Base-by-base conservation (phyloP, 345 rosid genomes). In the Lepidium africanum region DNA sequence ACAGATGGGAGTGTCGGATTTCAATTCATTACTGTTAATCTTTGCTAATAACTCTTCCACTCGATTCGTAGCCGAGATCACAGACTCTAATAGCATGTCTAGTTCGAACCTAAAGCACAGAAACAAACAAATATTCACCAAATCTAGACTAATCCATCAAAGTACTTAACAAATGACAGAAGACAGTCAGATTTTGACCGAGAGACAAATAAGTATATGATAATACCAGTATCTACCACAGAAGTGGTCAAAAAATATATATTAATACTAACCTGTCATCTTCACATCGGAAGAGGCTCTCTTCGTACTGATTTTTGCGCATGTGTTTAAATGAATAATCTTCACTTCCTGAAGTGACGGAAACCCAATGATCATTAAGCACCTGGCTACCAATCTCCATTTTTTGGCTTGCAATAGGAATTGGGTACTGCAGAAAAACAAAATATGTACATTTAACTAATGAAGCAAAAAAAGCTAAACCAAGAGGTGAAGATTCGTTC, bases 271-370 rank as follows among this genome's bases (percentile, higher is more conserved):
- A 91, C 97, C 96, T 86, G 81, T 91, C 97, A 70, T 91, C 97
- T 73, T 91, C 97, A 54, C 97, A 89, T 32, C 88, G 85, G 69
- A 91, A 91, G 65, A 91, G 79, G 81, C 91, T 87, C 81, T 91
- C 97, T 82, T 89, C 97, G 78, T 89, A 91, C 78, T 89, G 97
- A 70, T 91, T 91, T 80, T 87, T 89, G 32, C 92, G 90, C 97
- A 89, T 89, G 80, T 91, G 97, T 67, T 82, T 91, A 69, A 91
- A 91, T 47, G 97, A 88, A 85, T 91, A 91, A 78, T 91, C 97
- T 80, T 89, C 97, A 83, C 97, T 91, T 73, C 97, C 97, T 60
- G 96, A 91, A 62, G 97, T 89, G 36, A 91, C 96, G 46, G 97
- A 89, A 50, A 89, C 96, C 97, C 96, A 91, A 80, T 86, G 81